These are phyloP conservation scores for Phytomonas sp. DNA, from an alignment of 208 protist genomes.

Conservation along the genomic window DNA sequence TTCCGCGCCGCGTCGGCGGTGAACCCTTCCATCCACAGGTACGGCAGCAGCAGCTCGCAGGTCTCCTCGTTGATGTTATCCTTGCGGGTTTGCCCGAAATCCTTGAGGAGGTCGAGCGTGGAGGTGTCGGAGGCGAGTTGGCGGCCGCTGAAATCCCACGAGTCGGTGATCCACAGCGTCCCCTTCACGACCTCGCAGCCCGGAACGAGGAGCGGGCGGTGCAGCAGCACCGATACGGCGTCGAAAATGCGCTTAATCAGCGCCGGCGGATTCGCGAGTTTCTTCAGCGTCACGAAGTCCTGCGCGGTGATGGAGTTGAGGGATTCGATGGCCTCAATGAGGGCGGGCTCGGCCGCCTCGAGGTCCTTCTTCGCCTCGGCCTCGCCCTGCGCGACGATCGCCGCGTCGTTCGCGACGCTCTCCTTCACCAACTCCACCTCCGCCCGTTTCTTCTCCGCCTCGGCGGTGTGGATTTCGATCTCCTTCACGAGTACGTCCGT, in stretches of 20 bases:
- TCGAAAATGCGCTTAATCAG: constrained; percentile 98
- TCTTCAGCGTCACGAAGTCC: constrained; percentile 93
- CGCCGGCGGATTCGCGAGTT: constrained; percentile 92
- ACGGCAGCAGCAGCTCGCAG: constrained; percentile 96
- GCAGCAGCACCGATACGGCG: constrained; percentile 93
- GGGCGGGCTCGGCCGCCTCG: constrained; percentile 88
- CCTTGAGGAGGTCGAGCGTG: constrained; percentile 70
- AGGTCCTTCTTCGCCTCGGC: constrained; percentile 94
- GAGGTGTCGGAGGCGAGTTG: constrained; percentile 72
- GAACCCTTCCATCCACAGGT: constrained; percentile 95
- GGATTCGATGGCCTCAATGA: constrained; percentile 90
- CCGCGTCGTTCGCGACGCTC: constrained; percentile 77
- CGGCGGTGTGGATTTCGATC: constrained; percentile 88
- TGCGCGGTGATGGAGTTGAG: constrained; percentile 91
- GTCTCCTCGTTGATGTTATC: constrained; percentile 98
- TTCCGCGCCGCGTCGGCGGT: constrained; percentile 89
- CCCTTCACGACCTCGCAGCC: constrained; percentile 81
- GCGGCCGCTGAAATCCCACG: constrained; percentile 83
- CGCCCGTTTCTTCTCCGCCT: constrained; percentile 93
- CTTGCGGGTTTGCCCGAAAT: constrained; percentile 83
- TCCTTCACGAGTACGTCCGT: constrained; percentile 90
- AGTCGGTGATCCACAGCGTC: constrained; percentile 83
- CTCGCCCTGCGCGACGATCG: constrained; percentile 88
- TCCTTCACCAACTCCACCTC: constrained; percentile 94
- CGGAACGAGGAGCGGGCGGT: constrained; percentile 65